Conservation (phyloP, 352 stramenopile genomes). For the Aphanomyces euteiches region DNA sequence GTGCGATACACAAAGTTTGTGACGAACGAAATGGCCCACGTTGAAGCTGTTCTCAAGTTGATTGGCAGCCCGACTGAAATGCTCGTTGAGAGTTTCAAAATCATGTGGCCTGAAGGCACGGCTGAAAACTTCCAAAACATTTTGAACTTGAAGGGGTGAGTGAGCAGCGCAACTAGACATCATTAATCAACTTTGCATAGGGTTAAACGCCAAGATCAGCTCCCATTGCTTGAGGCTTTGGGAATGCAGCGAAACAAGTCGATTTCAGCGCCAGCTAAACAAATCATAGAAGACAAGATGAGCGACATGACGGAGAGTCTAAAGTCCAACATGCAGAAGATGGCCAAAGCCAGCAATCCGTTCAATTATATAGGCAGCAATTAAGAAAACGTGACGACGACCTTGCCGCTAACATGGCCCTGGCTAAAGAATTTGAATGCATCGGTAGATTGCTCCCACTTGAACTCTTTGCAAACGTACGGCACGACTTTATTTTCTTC, state of each 20-base stretch:
- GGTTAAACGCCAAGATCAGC: slow-evolving; percentile 12
- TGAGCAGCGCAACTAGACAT: background rate
- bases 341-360: slow-evolving; percentile 49
- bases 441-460: background rate
- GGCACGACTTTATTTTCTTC: background rate
- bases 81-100: slow-evolving; percentile 95
- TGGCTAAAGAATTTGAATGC: slow-evolving; percentile 2
- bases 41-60: slow-evolving; percentile 97
- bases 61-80: slow-evolving; percentile 94
- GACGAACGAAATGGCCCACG: slow-evolving; percentile 91
- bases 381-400: background rate
- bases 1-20: slow-evolving; percentile 97
- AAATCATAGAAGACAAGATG: slow-evolving; percentile 83
- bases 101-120: slow-evolving; percentile 93
- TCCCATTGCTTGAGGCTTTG: slow-evolving; percentile 10
- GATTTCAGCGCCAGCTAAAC: slow-evolving; percentile 55
- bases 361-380: slow-evolving; percentile 22
- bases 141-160: slow-evolving; percentile 91
- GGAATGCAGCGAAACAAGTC: background rate
- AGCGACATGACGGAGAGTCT: slow-evolving; percentile 83
- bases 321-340: slow-evolving; percentile 83
- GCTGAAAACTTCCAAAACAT: slow-evolving; percentile 91
- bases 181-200: background rate
- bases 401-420: slow-evolving; percentile 2
- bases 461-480: background rate